These are phyloP conservation scores for Populus trichocarpa DNA, from an alignment of 441 rosid species.

Conservation along the genomic window DNA sequence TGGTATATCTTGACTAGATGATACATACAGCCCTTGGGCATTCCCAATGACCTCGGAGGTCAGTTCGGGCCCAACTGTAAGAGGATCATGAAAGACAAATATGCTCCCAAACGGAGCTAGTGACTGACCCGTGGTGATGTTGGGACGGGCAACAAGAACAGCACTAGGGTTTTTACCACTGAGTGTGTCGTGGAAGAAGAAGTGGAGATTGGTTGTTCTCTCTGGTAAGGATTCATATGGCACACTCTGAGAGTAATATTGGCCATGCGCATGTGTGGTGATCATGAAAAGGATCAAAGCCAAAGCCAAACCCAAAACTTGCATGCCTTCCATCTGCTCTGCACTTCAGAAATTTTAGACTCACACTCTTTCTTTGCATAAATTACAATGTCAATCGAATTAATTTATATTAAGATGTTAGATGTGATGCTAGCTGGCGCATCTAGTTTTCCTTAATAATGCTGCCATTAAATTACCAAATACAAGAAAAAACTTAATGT, in stretches of 20 bases:
- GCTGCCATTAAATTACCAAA: neutral
- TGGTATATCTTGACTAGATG: conserved; percentile 19
- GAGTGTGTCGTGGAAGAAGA: conserved; percentile 44
- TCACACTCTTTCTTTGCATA: neutral
- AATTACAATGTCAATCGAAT: neutral
- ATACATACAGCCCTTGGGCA: conserved; percentile 44
- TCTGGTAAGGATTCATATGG: neutral
- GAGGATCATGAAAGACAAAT: conserved; percentile 33
- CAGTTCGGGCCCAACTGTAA: conserved; percentile 37
- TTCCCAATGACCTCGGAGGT: conserved; percentile 36
- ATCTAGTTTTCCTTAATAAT: neutral
- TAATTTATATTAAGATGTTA: neutral
- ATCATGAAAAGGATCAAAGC: conserved; percentile 7
- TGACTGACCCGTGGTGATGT: neutral
- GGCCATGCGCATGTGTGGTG: neutral
- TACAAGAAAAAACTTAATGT: neutral
- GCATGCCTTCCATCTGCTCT: conserved; percentile 12
- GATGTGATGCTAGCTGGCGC: neutral
- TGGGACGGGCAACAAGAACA: conserved; percentile 33
- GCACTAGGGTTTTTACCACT: conserved; percentile 36
- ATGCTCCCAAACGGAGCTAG: conserved; percentile 33
- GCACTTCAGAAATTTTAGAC: neutral
- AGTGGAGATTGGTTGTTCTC: conserved; percentile 34
- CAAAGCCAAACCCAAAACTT: neutral
- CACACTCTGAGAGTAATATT: conserved; percentile 18